A percentile compares a stretch with the other conserved stretches of the same genome.
phyloP scores from a whole-genome alignment of 805 yeast genomes.

The Zygotorulaspora danielsina region DNA sequence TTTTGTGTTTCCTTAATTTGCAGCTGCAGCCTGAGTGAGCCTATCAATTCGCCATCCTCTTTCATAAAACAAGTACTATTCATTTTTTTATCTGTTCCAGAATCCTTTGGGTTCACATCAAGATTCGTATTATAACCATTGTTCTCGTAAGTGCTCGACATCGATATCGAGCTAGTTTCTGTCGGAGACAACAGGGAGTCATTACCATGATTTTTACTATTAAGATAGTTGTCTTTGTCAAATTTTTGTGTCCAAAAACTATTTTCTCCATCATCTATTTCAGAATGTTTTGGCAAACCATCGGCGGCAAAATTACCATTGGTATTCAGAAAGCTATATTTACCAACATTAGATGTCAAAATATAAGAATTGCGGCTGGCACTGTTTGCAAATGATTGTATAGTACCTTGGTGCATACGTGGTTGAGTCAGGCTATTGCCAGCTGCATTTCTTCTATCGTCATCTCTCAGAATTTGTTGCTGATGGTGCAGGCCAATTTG shows the following conservation, averaged over 20 bases:
- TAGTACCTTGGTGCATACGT: background rate
- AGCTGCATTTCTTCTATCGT: background rate
- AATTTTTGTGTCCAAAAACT: constrained; percentile 5
- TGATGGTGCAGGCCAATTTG: background rate
- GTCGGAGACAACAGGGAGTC: background rate
- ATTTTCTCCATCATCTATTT: background rate
- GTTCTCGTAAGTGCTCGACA: constrained; percentile 3
- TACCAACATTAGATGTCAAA: background rate
- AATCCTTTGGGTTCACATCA: constrained; percentile 2
- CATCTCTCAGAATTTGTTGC: background rate
- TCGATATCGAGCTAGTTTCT: background rate
- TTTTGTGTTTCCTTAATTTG: constrained; percentile 52
- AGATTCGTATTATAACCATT: constrained; percentile 11
- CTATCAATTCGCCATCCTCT: constrained; percentile 17
- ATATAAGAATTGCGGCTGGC: background rate
- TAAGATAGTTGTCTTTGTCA: constrained; percentile 6
- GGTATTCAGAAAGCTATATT: constrained; percentile 1
- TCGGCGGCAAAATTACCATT: constrained; percentile 8
- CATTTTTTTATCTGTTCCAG: background rate
- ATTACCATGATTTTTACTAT: too few species aligned
- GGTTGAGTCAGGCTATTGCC: background rate
- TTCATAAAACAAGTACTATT: background rate
- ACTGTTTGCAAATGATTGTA: background rate
- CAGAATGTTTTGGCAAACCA: too few species aligned
- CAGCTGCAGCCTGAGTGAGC: constrained; percentile 46